These are phyloP conservation scores for Neltuma alba DNA, from an alignment of 306 rosid genomes.

Conservation along the genomic window DNA sequence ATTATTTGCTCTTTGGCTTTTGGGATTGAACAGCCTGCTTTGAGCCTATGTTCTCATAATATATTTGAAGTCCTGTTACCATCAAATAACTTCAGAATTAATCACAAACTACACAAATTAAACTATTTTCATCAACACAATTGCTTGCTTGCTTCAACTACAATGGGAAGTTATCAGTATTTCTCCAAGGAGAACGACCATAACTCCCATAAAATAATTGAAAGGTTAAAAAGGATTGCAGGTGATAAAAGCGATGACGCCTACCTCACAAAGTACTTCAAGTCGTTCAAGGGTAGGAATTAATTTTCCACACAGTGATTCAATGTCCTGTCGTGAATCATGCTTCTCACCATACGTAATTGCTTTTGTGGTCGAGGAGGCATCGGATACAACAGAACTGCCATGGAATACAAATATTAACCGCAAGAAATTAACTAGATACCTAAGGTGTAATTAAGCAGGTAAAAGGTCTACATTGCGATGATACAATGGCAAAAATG, in stretches of 20 bases:
- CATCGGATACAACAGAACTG: slow-evolving; percentile 56
- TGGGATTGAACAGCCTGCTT: not conserved
- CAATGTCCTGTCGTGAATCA: slow-evolving; percentile 54
- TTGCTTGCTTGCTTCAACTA: not conserved
- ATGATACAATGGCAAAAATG: not conserved
- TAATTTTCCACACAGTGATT: slow-evolving; percentile 60
- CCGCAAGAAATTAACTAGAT: slow-evolving; percentile 1
- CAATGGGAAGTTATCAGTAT: not conserved
- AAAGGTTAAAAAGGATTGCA: not conserved
- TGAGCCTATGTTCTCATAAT: not conserved
- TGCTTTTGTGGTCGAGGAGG: slow-evolving; percentile 45
- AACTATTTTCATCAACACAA: too few relatives aligned
- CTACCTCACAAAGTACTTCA: slow-evolving; percentile 81
- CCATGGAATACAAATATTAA: slow-evolving; percentile 34
- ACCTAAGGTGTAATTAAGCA: not conserved
- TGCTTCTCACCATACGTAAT: slow-evolving; percentile 53
- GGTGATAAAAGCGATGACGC: not conserved
- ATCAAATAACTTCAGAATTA: not conserved
- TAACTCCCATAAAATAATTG: not conserved
- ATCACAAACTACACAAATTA: not conserved
- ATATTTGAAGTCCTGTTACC: not conserved
- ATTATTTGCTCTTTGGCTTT: not conserved
- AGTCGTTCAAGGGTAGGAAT: slow-evolving; percentile 80
- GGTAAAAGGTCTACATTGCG: not conserved
- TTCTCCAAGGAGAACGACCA: not conserved